A percentile compares a stretch with the other conserved stretches of the same genome.
Evolutionary conservation across 2,329 filamentous ascomycete species (phyloP).

Genomic region (Blumeria hordei): DNA sequence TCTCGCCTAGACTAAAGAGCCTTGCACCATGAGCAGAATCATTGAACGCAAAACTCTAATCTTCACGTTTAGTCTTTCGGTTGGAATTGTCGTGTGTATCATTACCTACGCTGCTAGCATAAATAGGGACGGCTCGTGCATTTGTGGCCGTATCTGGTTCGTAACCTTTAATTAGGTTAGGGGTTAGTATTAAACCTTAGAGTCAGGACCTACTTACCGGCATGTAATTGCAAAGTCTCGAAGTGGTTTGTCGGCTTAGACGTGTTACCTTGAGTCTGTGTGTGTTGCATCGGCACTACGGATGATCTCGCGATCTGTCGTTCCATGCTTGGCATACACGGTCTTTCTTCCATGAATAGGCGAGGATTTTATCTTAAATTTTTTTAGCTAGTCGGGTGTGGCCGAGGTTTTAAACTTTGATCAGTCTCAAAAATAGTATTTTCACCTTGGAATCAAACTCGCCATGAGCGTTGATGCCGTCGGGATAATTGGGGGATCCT

Average conservation of each 20-base stretch:
- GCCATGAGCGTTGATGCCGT: no score
- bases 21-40: constrained; percentile 87
- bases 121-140: constrained; percentile 81
- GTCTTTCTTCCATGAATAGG: no score
- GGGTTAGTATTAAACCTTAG: not conserved
- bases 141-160: constrained; percentile 61
- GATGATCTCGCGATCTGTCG: no score
- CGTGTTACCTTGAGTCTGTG: no score
- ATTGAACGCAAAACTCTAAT: constrained; percentile 72
- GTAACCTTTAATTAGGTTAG: constrained; percentile 28
- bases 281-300: no score
- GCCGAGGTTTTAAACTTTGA: no score
- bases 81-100: not conserved
- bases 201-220: constrained; percentile 25
- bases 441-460: no score
- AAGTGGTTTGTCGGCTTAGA: constrained; percentile 29
- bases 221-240: constrained; percentile 69
- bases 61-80: constrained; percentile 4
- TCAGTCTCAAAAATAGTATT: no score
- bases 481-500: no score
- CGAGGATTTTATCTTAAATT: no score
- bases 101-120: constrained; percentile 48
- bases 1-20: constrained; percentile 89
- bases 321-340: no score
- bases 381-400: no score